Conservation (phyloP, 192 early-diverging fungal species). For the Paraglomus brasilianum region DNA sequence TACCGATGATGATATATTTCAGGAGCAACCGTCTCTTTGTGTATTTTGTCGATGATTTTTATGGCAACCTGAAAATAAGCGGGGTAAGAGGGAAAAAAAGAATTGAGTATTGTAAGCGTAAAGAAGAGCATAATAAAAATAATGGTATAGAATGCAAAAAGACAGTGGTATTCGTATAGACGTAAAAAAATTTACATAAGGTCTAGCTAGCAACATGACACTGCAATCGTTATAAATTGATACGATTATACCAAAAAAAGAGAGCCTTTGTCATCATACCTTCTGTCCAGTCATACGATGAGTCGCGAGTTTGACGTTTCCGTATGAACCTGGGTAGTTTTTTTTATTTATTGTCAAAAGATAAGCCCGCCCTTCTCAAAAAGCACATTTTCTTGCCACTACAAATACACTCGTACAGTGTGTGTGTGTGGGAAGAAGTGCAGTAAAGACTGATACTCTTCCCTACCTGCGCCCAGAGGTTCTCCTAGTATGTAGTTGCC, state of each 20-base stretch:
- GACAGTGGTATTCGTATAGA: too few relatives aligned
- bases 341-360: neutral
- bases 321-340: constrained; percentile 52
- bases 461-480: constrained; percentile 52
- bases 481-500: constrained; percentile 57
- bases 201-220: too few relatives aligned
- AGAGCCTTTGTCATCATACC: neutral
- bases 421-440: neutral
- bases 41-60: constrained; percentile 60
- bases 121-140: constrained; percentile 1
- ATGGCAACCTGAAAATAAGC: constrained; percentile 48
- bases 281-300: constrained; percentile 58
- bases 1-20: constrained; percentile 68
- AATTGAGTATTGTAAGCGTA: neutral
- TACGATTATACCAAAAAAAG: too few relatives aligned
- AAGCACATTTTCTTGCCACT: neutral
- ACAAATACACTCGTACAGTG: neutral
- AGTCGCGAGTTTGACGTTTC: constrained; percentile 62
- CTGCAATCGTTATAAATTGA: too few relatives aligned
- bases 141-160: neutral
- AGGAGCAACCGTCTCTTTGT: constrained; percentile 56
- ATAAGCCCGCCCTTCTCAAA: neutral
- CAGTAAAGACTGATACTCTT: neutral
- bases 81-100: neutral
- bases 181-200: too few relatives aligned